These are phyloP conservation scores for Auxenochlorella protothecoides DNA, from an alignment of 139 green algal species.

Conservation along the genomic window DNA sequence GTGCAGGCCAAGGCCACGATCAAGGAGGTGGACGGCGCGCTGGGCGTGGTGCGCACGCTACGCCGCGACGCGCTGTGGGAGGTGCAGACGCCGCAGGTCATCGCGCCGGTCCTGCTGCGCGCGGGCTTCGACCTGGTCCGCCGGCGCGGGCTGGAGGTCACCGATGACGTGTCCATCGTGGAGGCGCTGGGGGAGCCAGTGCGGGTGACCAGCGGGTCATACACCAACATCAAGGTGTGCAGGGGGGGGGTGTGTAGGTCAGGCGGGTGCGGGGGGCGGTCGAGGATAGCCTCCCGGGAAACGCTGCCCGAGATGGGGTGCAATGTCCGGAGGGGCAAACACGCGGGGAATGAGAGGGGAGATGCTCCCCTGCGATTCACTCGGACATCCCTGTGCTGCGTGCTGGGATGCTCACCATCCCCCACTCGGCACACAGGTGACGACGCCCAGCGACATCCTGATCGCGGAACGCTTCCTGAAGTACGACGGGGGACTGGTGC, in stretches of 20 bases:
- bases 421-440: no score
- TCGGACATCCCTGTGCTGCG: no score
- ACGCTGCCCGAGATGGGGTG: no score
- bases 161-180: slow-evolving; percentile 97
- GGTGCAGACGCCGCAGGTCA: slow-evolving; percentile 89
- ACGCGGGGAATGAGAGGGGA: no score
- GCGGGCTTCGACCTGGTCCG: slow-evolving; percentile 77
- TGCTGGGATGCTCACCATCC: no score
- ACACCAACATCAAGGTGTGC: slow-evolving; percentile 95
- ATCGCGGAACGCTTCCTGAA: no score
- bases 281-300: no score
- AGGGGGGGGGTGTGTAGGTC: background rate
- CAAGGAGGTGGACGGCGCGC: slow-evolving; percentile 68
- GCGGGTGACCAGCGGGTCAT: slow-evolving; percentile 77
- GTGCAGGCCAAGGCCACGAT: slow-evolving; percentile 95
- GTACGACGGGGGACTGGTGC: no score
- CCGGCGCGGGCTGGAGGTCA: slow-evolving; percentile 75
- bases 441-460: no score
- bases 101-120: slow-evolving; percentile 66
- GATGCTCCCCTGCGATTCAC: no score
- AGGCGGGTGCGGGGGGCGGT: no score
- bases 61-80: slow-evolving; percentile 85
- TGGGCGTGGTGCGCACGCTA: slow-evolving; percentile 78
- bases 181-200: slow-evolving; percentile 89
- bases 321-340: no score